These are phyloP conservation scores for Jacaranda copaia DNA, from an alignment of 257 asterid genomes.

Conservation along the genomic window DNA sequence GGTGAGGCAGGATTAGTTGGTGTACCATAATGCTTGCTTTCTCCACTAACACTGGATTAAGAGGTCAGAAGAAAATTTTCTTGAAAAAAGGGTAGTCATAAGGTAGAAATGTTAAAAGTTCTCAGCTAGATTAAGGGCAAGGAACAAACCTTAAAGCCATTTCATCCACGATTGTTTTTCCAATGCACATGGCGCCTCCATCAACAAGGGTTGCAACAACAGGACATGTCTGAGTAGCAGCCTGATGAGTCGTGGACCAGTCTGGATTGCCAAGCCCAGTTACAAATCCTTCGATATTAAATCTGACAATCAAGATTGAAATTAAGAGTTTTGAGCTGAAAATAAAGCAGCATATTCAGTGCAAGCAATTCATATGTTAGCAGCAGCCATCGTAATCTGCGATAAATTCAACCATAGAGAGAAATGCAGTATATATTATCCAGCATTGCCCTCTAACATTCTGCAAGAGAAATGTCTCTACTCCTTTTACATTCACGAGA, in stretches of 20 bases:
- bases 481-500: neutral
- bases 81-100: conserved; percentile 1
- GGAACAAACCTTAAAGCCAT: conserved; percentile 82
- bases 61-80: neutral
- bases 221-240: conserved; percentile 74
- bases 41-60: conserved; percentile 77
- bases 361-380: neutral
- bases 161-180: conserved; percentile 89
- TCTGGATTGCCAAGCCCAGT: conserved; percentile 98
- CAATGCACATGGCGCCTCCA: conserved; percentile 90
- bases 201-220: conserved; percentile 87
- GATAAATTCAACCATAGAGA: neutral
- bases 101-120: conserved; percentile 6
- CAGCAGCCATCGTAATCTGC: neutral
- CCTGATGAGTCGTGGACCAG: conserved; percentile 83
- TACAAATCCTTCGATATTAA: conserved; percentile 76
- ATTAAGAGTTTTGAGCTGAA: neutral
- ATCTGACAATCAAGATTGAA: conserved; percentile 60
- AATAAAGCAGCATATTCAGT: neutral
- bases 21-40: conserved; percentile 79
- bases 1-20: conserved; percentile 95
- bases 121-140: conserved; percentile 36
- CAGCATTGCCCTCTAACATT: neutral
- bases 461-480: conserved; percentile 19
- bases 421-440: too few relatives aligned